Base-by-base conservation (phyloP, 495 filamentous ascomycete species). In the Trichoderma asperelloides region DNA sequence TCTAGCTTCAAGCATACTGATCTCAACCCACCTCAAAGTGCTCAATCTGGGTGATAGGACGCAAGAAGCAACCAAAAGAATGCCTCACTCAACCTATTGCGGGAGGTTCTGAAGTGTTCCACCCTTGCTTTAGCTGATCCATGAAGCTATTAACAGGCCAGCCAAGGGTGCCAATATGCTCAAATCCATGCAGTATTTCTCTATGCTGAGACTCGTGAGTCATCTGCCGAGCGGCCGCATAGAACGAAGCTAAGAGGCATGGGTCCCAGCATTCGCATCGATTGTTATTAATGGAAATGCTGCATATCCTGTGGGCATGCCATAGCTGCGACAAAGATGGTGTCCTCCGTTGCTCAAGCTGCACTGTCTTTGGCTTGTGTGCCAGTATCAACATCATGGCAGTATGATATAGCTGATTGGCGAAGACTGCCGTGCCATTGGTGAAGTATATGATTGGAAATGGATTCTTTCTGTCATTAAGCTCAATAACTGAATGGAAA, bases 381-480 rank as follows among this genome's bases (percentile, higher is more conserved):
- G 28, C 51, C n/a, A 68, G 43, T 4, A 68, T 37, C 27, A 85
- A 65, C 81, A 85, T 70, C 66, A 68, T 68, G 28, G 66, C 57
- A 5, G 66, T 68, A 41, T 68, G 66, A 21, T 68, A 68, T 2
- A 68, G 43, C 57, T 64, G 39, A 62, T 68, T 68, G 2, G 47
- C 66, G 18, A 68, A 21, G 6, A 40, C 41, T n/a, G 51, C 43
- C 12, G 57, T 60, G 15, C 66, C 66, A 21, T 33, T 68, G 28
- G 66, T 64, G 43, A 68, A 64, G 8, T 63, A 45, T 27, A 68
- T 27, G 21, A 37, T 7, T 21, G 57, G 66, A 51, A 68, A 68
- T 16, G 57, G 11, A 55, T 11, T 15, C 3, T 4, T 60, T 21
- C 15, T 21, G 18, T 23, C 25, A 18, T 45, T 62, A 6, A 45